Base-by-base conservation (phyloP, 2,329 filamentous ascomycete species). In the Epichloe brachyelytri region DNA sequence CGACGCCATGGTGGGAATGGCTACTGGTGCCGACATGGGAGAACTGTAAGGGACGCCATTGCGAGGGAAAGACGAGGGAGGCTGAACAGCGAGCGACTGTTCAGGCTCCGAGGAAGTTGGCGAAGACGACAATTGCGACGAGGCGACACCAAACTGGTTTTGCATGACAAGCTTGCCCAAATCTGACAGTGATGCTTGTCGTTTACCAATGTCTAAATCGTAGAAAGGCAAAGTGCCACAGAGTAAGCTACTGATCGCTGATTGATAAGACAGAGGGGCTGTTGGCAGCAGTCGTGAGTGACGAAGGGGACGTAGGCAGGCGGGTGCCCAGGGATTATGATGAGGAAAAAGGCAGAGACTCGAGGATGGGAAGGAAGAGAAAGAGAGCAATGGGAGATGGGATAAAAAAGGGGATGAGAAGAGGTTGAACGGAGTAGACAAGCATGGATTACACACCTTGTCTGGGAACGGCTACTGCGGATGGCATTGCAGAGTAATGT, bases 101-200 rank as follows among this genome's bases (percentile, higher is more conserved):
- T 68, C 63, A 51, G 62, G 54, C 51, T 64, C 58, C 37, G 58
- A 56, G 46, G 59, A 58, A 40, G 60, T 60, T 36, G 61, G 61
- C 57, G 65, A 66, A 33, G 55, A 52, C 19, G 56, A 52, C 39
- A 51, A 54, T 26, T 56, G 58, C 49, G 63, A 62, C 43, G 63
- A 58, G 12, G 63, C 65, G 52, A 63, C 58, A 37, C 60, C 62
- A 45, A 68, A 62, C 57, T 69, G 64, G 58, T 64, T 70, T 65
- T 68, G 68, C 70, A 73, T 73, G 64, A 69, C 70, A 64, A 70
- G 63, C 62, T 71, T 71, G 51, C 69, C 68, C 53, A 72, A 62
- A 51, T 62, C 62, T 47, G 68, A 71, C 52, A 71, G 68, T 53
- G 68, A 68, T 53, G 68, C 64, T 60, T 69, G 66, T 61, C 59